Conservation (phyloP, 2,329 filamentous ascomycete genomes). For the Pseudocercospora pini-densiflorae region DNA sequence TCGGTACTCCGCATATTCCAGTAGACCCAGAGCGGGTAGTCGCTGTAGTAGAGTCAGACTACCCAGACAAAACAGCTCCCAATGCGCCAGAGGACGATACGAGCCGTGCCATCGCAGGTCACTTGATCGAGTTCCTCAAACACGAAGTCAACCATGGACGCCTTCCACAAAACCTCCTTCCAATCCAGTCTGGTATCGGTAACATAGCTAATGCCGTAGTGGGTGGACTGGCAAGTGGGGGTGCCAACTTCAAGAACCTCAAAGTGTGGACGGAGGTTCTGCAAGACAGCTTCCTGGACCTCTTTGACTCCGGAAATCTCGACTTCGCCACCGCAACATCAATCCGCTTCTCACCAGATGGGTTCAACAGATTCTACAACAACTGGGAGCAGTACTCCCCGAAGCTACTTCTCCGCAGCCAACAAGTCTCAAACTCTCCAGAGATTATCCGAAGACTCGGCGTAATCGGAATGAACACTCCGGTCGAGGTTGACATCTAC, state of each 20-base stretch:
- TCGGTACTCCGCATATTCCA: slow-evolving; percentile 80
- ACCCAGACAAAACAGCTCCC: slow-evolving; percentile 74
- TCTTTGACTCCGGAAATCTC: slow-evolving; percentile 85
- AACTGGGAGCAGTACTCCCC: slow-evolving; percentile 79
- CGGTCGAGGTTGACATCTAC: slow-evolving; percentile 93
- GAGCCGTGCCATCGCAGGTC: slow-evolving; percentile 73
- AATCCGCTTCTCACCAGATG: slow-evolving; percentile 87
- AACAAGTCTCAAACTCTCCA: slow-evolving; percentile 85
- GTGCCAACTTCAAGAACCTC: slow-evolving; percentile 81
- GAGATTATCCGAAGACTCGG: slow-evolving; percentile 88
- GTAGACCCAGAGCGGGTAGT: slow-evolving; percentile 84
- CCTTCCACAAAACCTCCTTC: slow-evolving; percentile 75
- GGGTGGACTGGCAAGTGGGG: slow-evolving; percentile 73
- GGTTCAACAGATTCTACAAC: slow-evolving; percentile 89
- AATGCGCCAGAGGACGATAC: slow-evolving; percentile 77
- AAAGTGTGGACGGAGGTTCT: slow-evolving; percentile 94
- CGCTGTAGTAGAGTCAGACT: slow-evolving; percentile 82
- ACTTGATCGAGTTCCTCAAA: slow-evolving; percentile 84
- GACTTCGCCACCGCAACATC: slow-evolving; percentile 91
- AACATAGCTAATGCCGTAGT: slow-evolving; percentile 94
- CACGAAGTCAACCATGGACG: slow-evolving; percentile 81
- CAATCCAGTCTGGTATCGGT: slow-evolving; percentile 85
- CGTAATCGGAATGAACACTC: slow-evolving; percentile 94
- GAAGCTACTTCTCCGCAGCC: slow-evolving; percentile 84
- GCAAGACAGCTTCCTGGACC: slow-evolving; percentile 89